A percentile compares a stretch with the other conserved stretches of the same genome.
Evolutionary conservation across 257 asterid genomes (phyloP).

Genomic region (Mitragyna speciosa): DNA sequence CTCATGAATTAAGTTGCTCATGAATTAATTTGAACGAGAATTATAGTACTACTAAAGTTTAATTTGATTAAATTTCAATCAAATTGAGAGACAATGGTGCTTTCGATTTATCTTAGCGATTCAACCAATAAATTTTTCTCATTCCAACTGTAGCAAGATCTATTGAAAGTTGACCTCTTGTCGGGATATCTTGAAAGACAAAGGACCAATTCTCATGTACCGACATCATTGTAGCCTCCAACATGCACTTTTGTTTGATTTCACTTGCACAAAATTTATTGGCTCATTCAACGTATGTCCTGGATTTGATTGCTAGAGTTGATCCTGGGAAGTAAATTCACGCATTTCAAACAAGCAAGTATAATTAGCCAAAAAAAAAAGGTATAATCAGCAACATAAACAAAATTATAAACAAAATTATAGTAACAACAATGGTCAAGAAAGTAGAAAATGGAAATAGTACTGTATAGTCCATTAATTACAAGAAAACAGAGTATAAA

Average conservation of each 20-base stretch:
- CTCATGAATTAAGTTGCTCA: too few species aligned
- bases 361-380: too few species aligned
- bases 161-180: conserved; percentile 28
- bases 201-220: conserved; percentile 10
- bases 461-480: conserved; percentile 14
- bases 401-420: background rate
- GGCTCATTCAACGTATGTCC: conserved; percentile 18
- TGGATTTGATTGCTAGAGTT: conserved; percentile 2
- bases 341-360: too few species aligned
- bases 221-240: conserved; percentile 2
- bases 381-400: background rate
- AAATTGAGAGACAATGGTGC: too few species aligned
- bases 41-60: too few species aligned
- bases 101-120: too few species aligned
- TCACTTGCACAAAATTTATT: conserved; percentile 17
- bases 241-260: conserved; percentile 1
- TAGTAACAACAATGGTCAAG: background rate
- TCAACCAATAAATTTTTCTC: background rate
- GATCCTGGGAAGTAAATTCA: background rate
- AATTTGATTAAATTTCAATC: too few species aligned
- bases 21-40: too few species aligned
- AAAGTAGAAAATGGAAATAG: background rate
- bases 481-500: conserved; percentile 22
- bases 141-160: background rate
- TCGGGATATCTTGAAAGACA: conserved; percentile 27